Evolutionary conservation across 306 rosid genomes (phyloP).

Genomic region (Sicyos baderoa): DNA sequence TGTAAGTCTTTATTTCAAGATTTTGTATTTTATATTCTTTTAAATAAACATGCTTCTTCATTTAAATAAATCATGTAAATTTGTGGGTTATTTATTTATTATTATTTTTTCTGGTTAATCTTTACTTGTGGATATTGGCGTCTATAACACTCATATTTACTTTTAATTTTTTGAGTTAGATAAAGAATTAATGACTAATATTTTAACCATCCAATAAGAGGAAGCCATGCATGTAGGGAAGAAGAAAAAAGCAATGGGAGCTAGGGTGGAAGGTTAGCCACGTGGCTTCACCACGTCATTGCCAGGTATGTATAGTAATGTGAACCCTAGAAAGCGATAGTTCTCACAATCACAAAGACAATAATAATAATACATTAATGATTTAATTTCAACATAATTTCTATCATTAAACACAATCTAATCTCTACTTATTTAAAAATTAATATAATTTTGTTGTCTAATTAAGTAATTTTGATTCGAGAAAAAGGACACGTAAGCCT

Average conservation of each 20-base stretch:
- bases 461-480: not conserved
- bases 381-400: too few relatives aligned
- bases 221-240: not conserved
- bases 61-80: too few relatives aligned
- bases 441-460: not conserved
- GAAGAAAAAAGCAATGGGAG: not conserved
- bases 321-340: not conserved
- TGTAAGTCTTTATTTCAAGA: too few relatives aligned
- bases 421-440: not conserved
- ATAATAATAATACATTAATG: too few relatives aligned
- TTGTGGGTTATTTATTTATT: too few relatives aligned
- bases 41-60: too few relatives aligned
- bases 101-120: too few relatives aligned
- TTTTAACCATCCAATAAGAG: slow-evolving; percentile 4
- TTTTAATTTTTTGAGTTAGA: not conserved
- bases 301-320: not conserved
- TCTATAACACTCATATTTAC: too few relatives aligned
- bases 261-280: not conserved
- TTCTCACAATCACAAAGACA: too few relatives aligned
- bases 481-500: slow-evolving; percentile 12
- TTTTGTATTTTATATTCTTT: too few relatives aligned
- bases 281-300: slow-evolving; percentile 15
- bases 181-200: not conserved
- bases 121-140: too few relatives aligned
- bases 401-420: not conserved